Percentiles rank a stretch among this genome's conserved stretches.
Conservation (phyloP, 805 yeast species). For the Sugiyamaella marilandica region DNA sequence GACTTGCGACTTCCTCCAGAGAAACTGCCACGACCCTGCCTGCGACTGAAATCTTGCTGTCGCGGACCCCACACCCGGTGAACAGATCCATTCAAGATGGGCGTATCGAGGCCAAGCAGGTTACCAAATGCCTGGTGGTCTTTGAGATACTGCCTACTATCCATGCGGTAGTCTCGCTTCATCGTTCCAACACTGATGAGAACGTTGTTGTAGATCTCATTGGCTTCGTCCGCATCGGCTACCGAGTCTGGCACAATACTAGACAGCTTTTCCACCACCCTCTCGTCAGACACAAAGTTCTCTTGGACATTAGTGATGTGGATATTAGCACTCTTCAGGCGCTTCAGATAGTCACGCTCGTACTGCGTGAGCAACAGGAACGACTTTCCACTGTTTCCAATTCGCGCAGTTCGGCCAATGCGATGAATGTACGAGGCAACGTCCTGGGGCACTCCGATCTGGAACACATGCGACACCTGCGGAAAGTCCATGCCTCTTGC, state of each 20-base stretch:
- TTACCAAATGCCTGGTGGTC: conserved; percentile 27
- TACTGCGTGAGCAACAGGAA: conserved; percentile 50
- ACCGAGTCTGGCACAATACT: conserved; percentile 16
- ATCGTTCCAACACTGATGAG: conserved; percentile 25
- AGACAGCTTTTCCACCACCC: conserved; percentile 16
- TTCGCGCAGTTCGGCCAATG: conserved; percentile 95
- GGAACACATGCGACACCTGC: conserved; percentile 77
- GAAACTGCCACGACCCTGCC: conserved; percentile 11
- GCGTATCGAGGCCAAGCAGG: conserved; percentile 23
- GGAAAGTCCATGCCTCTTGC: conserved; percentile 98
- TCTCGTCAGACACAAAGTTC: conserved; percentile 17
- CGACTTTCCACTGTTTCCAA: conserved; percentile 75
- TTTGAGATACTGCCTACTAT: conserved; percentile 18
- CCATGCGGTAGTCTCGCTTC: conserved; percentile 20
- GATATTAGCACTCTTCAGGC: conserved; percentile 36
- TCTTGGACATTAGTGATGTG: conserved; percentile 45
- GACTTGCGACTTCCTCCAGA: conserved; percentile 23
- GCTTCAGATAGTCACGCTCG: conserved; percentile 53
- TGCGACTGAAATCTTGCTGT: conserved; percentile 1
- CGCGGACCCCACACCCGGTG: conserved; percentile 19
- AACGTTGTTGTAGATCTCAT: conserved; percentile 19
- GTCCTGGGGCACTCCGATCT: conserved; percentile 71
- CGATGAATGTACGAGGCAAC: conserved; percentile 83
- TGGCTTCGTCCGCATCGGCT: conserved; percentile 22
- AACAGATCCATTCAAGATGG: conserved; percentile 17